A percentile compares a stretch with the other conserved stretches of the same genome.
These are phyloP conservation scores for Orbilia quercus DNA, from an alignment of 2,329 filamentous ascomycete genomes.

Conservation along the genomic window DNA sequence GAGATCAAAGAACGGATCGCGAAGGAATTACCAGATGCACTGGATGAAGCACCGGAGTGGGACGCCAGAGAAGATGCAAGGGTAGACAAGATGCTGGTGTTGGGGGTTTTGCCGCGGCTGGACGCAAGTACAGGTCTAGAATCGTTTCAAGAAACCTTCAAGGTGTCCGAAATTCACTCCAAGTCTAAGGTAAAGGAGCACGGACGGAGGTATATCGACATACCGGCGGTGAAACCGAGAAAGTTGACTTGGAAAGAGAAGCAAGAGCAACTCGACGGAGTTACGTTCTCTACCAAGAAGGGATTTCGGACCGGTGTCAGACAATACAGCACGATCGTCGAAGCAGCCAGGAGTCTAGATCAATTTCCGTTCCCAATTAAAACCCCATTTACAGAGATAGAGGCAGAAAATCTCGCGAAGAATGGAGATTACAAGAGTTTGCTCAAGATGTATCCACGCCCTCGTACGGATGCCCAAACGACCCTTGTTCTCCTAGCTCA, in stretches of 20 bases:
- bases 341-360: background rate
- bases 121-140: slow-evolving; percentile 47
- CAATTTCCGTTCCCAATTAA: background rate
- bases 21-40: slow-evolving; percentile 14
- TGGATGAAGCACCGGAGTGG: slow-evolving; percentile 38
- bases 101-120: slow-evolving; percentile 14
- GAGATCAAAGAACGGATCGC: slow-evolving; percentile 33
- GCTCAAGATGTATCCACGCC: slow-evolving; percentile 43
- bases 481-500: slow-evolving; percentile 55
- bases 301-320: slow-evolving; percentile 32
- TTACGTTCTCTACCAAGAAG: slow-evolving; percentile 44
- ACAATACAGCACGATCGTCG: slow-evolving; percentile 31
- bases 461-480: slow-evolving; percentile 49
- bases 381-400: background rate
- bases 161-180: slow-evolving; percentile 35
- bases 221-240: slow-evolving; percentile 37
- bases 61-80: slow-evolving; percentile 21
- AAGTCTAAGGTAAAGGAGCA: slow-evolving; percentile 48
- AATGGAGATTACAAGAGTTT: slow-evolving; percentile 38
- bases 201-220: slow-evolving; percentile 48
- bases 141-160: slow-evolving; percentile 18
- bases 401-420: slow-evolving; percentile 25
- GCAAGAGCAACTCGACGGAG: slow-evolving; percentile 9
- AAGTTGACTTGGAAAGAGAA: slow-evolving; percentile 29
- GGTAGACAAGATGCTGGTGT: slow-evolving; percentile 23